These are phyloP conservation scores for Colletotrichum spinosum DNA, from an alignment of 2,329 filamentous ascomycete species.

Conservation along the genomic window DNA sequence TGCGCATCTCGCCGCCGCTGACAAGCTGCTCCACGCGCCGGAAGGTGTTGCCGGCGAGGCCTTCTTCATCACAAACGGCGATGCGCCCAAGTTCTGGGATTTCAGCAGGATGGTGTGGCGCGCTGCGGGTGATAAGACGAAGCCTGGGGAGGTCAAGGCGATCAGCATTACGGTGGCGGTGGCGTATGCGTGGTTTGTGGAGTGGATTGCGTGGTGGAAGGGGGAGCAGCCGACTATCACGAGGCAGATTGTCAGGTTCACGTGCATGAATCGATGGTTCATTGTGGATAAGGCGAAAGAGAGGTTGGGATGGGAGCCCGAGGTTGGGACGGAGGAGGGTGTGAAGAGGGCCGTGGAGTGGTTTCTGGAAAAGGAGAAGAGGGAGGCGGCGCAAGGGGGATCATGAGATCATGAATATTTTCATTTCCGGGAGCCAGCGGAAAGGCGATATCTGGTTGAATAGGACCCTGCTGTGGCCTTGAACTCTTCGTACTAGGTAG, in stretches of 20 bases:
- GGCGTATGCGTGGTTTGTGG: conserved; percentile 39
- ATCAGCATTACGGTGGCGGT: conserved; percentile 9
- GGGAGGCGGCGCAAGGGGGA: not conserved
- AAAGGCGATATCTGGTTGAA: not conserved
- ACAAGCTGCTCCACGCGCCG: conserved; percentile 62
- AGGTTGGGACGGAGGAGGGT: conserved; percentile 44
- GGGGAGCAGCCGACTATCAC: conserved; percentile 44
- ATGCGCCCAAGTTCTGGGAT: conserved; percentile 72
- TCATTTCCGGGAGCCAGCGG: not conserved
- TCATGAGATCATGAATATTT: not conserved
- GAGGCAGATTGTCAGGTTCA: conserved; percentile 43
- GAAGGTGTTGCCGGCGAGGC: conserved; percentile 67
- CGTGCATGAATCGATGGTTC: conserved; percentile 46
- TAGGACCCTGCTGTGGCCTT: not conserved
- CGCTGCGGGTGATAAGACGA: conserved; percentile 31
- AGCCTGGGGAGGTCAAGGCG: conserved; percentile 23
- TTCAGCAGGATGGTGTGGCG: conserved; percentile 68
- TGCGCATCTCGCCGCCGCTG: conserved; percentile 70
- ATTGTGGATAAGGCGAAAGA: conserved; percentile 47
- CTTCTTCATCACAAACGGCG: conserved; percentile 74
- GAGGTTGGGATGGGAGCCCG: conserved; percentile 46
- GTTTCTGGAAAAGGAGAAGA: conserved; percentile 35
- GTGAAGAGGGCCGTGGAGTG: conserved; percentile 43
- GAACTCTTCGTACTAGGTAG: no score
- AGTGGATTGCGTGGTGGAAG: conserved; percentile 42